These are phyloP conservation scores for Mimosa pudica DNA, from an alignment of 306 rosid genomes.

Conservation along the genomic window DNA sequence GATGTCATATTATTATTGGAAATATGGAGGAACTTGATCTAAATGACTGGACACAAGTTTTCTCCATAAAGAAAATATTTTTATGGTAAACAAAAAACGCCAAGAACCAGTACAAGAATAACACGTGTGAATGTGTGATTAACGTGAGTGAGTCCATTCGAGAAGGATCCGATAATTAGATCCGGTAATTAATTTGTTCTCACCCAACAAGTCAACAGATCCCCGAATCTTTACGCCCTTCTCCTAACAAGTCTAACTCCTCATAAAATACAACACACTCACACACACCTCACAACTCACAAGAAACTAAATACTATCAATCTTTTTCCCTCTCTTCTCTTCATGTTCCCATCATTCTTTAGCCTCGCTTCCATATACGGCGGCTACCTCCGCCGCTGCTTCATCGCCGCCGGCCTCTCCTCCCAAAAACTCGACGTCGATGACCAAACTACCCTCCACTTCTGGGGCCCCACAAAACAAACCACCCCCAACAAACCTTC, in stretches of 20 bases:
- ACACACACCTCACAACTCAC: neutral
- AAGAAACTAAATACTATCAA: neutral
- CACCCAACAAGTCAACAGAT: neutral
- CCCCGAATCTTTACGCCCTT: neutral
- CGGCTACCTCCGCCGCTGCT: conserved; percentile 74
- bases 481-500: conserved; percentile 45
- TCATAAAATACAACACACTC: neutral
- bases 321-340: neutral
- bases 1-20: too few species aligned
- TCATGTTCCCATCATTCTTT: conserved; percentile 64
- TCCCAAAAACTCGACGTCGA: conserved; percentile 49
- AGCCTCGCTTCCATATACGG: conserved; percentile 56
- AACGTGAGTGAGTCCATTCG: neutral
- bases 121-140: neutral
- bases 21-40: too few species aligned
- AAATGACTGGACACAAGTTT: too few species aligned
- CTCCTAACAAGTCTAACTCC: conserved; percentile 7
- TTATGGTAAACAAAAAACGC: neutral
- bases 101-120: neutral
- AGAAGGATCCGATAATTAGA: neutral
- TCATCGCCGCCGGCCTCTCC: conserved; percentile 62
- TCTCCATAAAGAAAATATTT: too few species aligned
- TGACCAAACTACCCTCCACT: conserved; percentile 60
- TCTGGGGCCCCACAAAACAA: conserved; percentile 59
- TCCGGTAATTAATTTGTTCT: neutral